Percentiles rank a stretch among this genome's conserved stretches.
Evolutionary conservation across 1,284 basidiomycete species (phyloP).

Genomic region (Cystobasidiaceae sp.): DNA sequence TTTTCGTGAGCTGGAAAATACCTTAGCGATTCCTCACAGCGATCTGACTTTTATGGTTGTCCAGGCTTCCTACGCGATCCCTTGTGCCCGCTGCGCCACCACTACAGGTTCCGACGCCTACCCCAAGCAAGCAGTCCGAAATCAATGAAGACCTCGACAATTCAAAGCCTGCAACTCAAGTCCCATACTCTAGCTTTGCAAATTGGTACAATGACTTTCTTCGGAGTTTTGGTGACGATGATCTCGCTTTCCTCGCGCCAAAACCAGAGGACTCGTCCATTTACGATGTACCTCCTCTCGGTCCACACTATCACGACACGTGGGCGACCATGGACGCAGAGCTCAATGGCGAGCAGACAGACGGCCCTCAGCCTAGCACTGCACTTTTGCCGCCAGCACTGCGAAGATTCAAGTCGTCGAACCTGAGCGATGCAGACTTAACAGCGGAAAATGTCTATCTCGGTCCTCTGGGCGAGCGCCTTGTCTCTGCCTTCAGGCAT

Average conservation of each 20-base stretch:
- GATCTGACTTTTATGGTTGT: background rate
- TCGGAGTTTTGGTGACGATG: constrained; percentile 78
- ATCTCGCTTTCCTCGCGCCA: constrained; percentile 73
- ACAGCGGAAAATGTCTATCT: constrained; percentile 59
- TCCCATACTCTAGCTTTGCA: constrained; percentile 61
- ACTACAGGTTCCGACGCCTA: constrained; percentile 9
- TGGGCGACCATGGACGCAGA: constrained; percentile 87
- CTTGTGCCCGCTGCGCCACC: constrained; percentile 10
- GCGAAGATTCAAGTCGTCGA: constrained; percentile 56
- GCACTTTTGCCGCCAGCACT: constrained; percentile 33
- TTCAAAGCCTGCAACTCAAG: constrained; percentile 27
- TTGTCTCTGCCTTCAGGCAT: constrained; percentile 38
- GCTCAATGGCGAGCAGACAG: constrained; percentile 48
- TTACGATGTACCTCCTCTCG: constrained; percentile 77
- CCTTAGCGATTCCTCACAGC: background rate
- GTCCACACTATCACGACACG: constrained; percentile 76
- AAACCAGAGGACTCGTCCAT: constrained; percentile 73
- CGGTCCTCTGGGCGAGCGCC: constrained; percentile 68
- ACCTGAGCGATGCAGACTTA: constrained; percentile 60
- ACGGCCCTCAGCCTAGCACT: constrained; percentile 11
- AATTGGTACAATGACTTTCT: constrained; percentile 78
- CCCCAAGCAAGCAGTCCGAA: constrained; percentile 13
- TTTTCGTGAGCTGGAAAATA: constrained; percentile 18
- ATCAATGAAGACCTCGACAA: constrained; percentile 29
- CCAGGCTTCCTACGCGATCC: constrained; percentile 10